Conservation (phyloP, 1,284 basidiomycete genomes). For the Ustilago lituana region DNA sequence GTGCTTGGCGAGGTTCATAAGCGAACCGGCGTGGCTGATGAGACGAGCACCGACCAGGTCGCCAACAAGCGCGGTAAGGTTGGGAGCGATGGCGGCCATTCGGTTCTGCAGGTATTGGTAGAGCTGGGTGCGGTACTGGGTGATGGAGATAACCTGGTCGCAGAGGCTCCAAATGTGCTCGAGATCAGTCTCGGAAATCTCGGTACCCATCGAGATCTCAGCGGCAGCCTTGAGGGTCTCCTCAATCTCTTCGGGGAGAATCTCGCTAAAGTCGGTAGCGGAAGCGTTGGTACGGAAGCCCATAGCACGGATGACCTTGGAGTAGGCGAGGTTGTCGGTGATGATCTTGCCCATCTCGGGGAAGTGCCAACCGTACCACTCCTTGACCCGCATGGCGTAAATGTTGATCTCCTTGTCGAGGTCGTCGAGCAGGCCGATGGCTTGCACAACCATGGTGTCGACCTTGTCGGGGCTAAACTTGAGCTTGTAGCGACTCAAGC, state of each 20-base stretch:
- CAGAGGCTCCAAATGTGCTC: constrained; percentile 92
- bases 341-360: constrained; percentile 99
- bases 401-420: constrained; percentile 99
- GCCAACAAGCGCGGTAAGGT: constrained; percentile 92
- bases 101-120: constrained; percentile 94
- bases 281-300: constrained; percentile 83
- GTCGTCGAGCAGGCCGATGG: constrained; percentile 96
- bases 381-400: constrained; percentile 98
- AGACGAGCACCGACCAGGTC: constrained; percentile 95
- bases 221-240: constrained; percentile 89
- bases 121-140: constrained; percentile 90
- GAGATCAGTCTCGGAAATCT: constrained; percentile 95
- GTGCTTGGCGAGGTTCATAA: constrained; percentile 93
- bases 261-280: constrained; percentile 83
- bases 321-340: constrained; percentile 94
- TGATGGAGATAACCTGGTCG: constrained; percentile 96
- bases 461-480: constrained; percentile 99
- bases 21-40: constrained; percentile 94
- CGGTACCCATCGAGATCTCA: constrained; percentile 95
- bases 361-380: constrained; percentile 99
- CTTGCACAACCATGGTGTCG: constrained; percentile 99
- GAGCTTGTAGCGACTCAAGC: constrained; percentile 95
- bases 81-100: constrained; percentile 97
- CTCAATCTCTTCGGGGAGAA: constrained; percentile 88
- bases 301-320: constrained; percentile 72